These are phyloP conservation scores for Cladosporium sp. DNA, from an alignment of 2,329 filamentous ascomycete genomes.

Conservation along the genomic window DNA sequence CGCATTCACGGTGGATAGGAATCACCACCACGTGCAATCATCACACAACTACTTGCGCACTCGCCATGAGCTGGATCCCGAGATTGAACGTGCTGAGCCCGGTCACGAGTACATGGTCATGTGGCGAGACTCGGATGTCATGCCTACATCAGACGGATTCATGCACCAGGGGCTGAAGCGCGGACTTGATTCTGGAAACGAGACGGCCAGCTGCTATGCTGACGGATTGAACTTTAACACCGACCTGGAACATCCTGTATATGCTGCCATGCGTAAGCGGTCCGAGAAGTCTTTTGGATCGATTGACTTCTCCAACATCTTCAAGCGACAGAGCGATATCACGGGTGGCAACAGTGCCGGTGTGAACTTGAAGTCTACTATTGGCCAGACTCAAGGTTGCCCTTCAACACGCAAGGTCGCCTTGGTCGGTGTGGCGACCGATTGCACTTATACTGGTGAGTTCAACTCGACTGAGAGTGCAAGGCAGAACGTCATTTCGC, in stretches of 20 bases:
- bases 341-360: conserved; percentile 71
- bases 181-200: conserved; percentile 13
- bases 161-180: conserved; percentile 59
- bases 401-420: conserved; percentile 88
- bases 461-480: conserved; percentile 66
- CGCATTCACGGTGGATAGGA: conserved; percentile 72
- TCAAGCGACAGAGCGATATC: conserved; percentile 65
- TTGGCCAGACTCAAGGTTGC: conserved; percentile 80
- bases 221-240: conserved; percentile 77
- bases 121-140: conserved; percentile 85
- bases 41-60: conserved; percentile 69
- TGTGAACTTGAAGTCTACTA: conserved; percentile 71
- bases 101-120: conserved; percentile 78
- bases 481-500: conserved; percentile 69
- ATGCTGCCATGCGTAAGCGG: conserved; percentile 48
- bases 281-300: conserved; percentile 55
- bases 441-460: conserved; percentile 77
- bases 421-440: conserved; percentile 83
- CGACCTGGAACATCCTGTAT: conserved; percentile 66
- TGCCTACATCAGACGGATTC: conserved; percentile 29
- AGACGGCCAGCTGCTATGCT: conserved; percentile 55
- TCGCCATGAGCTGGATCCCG: conserved; percentile 67
- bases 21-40: conserved; percentile 84
- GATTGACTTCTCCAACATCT: conserved; percentile 61
- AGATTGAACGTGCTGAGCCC: conserved; percentile 47